phyloP scores from a whole-genome alignment of 2,329 filamentous ascomycete species.

The Aspergillus vadensis region DNA sequence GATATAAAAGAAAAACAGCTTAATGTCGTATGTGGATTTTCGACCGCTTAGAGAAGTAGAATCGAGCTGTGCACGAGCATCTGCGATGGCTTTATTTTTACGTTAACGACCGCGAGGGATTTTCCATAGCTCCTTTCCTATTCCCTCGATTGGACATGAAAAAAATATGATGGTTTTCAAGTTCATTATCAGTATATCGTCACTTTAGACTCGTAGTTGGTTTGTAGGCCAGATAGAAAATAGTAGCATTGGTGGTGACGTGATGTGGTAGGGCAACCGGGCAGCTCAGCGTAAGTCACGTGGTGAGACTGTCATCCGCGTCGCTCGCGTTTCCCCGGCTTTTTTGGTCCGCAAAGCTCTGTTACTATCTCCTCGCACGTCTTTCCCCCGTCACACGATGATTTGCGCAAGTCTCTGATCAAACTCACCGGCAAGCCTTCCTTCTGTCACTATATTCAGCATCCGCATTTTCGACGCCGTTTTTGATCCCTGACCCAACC shows the following conservation, averaged over 20 bases:
- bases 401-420: slow-evolving; percentile 2
- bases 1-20: slow-evolving; percentile 30
- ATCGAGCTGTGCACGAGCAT: slow-evolving; percentile 31
- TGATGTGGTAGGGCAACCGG: neutral
- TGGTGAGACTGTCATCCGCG: slow-evolving; percentile 20
- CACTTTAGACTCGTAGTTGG: neutral
- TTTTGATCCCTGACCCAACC: neutral
- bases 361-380: neutral
- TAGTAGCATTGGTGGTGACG: neutral
- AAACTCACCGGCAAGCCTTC: neutral
- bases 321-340: slow-evolving; percentile 27
- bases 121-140: slow-evolving; percentile 28
- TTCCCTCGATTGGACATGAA: slow-evolving; percentile 35
- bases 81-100: slow-evolving; percentile 33
- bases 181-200: slow-evolving; percentile 2
- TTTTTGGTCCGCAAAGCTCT: slow-evolving; percentile 17
- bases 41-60: slow-evolving; percentile 35
- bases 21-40: slow-evolving; percentile 36
- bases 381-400: slow-evolving; percentile 5
- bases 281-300: slow-evolving; percentile 12
- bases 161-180: slow-evolving; percentile 29
- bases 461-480: neutral
- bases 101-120: slow-evolving; percentile 32
- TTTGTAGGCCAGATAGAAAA: too few species aligned
- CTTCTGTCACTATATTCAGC: neutral